Base-by-base conservation (phyloP, 2,329 filamentous ascomycete species). In the Penicillium sp. region DNA sequence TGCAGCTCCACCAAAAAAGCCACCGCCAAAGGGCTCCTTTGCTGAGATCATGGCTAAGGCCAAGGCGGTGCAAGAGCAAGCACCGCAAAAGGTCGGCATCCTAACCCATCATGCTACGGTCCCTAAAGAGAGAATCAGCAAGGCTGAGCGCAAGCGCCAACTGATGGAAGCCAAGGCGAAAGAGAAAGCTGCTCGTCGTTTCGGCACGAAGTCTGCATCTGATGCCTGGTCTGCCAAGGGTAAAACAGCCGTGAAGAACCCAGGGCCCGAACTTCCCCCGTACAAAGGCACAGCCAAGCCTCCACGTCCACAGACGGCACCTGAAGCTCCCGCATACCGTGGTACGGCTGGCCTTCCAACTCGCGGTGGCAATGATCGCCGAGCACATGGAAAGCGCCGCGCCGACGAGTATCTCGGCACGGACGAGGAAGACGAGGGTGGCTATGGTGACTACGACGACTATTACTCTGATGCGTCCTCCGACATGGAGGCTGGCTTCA, bases 21-120 rank as follows among this genome's bases (percentile, higher is more conserved):
- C 75, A 4, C 76, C 77, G 5, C 78, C 78, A 49, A 78, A 77
- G 56, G 77, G 78, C 23, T 79, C 77, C 1, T 85, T 77, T 62
- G 75, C 79, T 35, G 79, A 80, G 40, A 72, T 83, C 35, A 73
- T 84, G 65, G 73, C 74, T 47, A 73, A 75, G 55, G 81, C 81
- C 36, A 78, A 82, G 60, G 76, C 76, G 40, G 72, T 73, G 46
- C 74, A 71, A 58, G 67, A 75, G 41, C 69, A 72, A 52, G 71
- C 70, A 11, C 66, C 72, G 20, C 63, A 71, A 29, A 56, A 66
- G 44, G 64, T 77, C 29, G 78, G 77, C 31, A 69, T 74, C 36
- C 76, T 82, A 61, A 80, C 78, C 60, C 77, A 82, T 56, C 79
- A 82, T 54, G 45, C 69, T 4, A 64, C 61, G 2, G 3, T 4